phyloP scores from a whole-genome alignment of 169 alveolate genomes.

The Fabrea salina region DNA sequence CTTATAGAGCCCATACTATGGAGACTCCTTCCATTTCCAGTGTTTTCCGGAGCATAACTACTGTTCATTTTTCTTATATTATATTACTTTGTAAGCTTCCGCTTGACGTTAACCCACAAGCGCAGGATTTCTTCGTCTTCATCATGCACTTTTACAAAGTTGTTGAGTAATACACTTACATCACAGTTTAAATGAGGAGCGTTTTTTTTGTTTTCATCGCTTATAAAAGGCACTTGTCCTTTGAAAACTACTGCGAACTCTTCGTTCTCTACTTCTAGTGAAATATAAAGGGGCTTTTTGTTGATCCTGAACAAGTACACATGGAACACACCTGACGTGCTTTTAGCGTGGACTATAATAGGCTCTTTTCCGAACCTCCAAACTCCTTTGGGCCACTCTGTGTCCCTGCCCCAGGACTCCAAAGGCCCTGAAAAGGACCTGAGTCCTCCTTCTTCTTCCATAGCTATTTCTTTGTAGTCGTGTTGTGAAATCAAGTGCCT shows the following conservation, averaged over 20 bases:
- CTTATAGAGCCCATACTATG: neutral
- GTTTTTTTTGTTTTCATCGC: constrained; percentile 14
- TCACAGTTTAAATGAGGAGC: constrained; percentile 34
- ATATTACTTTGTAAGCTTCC: neutral
- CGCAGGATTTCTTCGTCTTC: constrained; percentile 28
- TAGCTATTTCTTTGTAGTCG: constrained; percentile 25
- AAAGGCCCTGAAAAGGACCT: constrained; percentile 31
- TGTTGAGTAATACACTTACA: constrained; percentile 6
- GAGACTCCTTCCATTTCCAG: neutral
- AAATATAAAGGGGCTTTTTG: neutral
- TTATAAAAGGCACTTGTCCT: constrained; percentile 23
- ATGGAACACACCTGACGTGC: neutral
- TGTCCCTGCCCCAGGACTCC: constrained; percentile 30
- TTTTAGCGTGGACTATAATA: constrained; percentile 17
- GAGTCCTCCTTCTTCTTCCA: constrained; percentile 25
- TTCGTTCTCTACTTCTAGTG: neutral
- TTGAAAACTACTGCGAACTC: neutral
- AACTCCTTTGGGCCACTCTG: constrained; percentile 35
- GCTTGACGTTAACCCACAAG: constrained; percentile 21
- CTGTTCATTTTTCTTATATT: neutral
- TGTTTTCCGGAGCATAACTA: neutral
- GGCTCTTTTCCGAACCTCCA: constrained; percentile 34
- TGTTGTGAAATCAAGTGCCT: constrained; percentile 20
- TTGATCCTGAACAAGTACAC: constrained; percentile 6
- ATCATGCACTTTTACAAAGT: constrained; percentile 28